Conservation (phyloP, 2,329 filamentous ascomycete genomes). For the Aspergillus sp. region DNA sequence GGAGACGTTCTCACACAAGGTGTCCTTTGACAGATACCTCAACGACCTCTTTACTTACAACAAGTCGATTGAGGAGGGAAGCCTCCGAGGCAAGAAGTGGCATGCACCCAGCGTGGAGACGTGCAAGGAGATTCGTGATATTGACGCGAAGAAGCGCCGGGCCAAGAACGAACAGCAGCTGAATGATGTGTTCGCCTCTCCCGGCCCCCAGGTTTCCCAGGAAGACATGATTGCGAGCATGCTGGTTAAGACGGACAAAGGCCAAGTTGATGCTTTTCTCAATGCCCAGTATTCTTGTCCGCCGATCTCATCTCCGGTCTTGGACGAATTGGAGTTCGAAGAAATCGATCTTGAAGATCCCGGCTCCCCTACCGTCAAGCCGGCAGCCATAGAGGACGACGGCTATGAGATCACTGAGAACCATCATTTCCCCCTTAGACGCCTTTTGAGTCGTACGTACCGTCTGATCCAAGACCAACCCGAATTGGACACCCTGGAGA, state of each 20-base stretch:
- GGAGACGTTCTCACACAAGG: conserved; percentile 7
- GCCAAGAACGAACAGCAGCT: conserved; percentile 8
- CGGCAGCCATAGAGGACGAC: conserved; percentile 2
- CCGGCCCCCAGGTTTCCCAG: conserved; percentile 1
- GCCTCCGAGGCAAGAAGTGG: conserved; percentile 8
- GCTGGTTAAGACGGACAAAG: conserved; percentile 4
- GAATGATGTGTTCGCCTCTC: conserved; percentile 13
- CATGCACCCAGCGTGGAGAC: conserved; percentile 14
- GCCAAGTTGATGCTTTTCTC: background rate
- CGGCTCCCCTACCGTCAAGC: conserved; percentile 5
- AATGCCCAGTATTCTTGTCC: background rate
- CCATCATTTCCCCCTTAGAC: conserved; percentile 7
- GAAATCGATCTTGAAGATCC: conserved; percentile 1
- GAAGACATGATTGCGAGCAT: conserved; percentile 5
- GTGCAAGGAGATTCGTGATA: conserved; percentile 12
- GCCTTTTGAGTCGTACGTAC: conserved; percentile 8
- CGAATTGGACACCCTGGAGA: conserved; percentile 12
- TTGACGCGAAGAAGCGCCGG: conserved; percentile 7
- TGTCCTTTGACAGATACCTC: conserved; percentile 11
- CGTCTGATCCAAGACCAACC: conserved; percentile 9
- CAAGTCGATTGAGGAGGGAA: conserved; percentile 11
- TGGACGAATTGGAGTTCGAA: background rate
- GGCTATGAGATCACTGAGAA: conserved; percentile 5
- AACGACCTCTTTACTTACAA: conserved; percentile 17
- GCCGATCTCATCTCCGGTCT: conserved; percentile 1